Base-by-base conservation (phyloP, 805 yeast genomes). In the Wickerhamomyces tratensis region DNA sequence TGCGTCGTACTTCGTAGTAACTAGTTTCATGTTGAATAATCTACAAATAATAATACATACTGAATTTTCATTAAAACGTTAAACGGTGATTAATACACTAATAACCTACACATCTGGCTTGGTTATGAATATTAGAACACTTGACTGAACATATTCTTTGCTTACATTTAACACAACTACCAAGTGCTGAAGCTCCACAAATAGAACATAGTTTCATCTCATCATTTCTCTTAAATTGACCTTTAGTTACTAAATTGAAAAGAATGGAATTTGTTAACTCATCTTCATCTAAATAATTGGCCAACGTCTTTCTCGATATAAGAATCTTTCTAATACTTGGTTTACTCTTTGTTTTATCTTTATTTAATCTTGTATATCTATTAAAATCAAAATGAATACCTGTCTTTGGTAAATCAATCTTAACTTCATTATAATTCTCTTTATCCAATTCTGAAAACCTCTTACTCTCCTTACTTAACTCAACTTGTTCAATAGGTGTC, bases 171-270 rank as follows among this genome's bases (percentile, higher is more conserved):
- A 65, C 61, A 50, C 75, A 70, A 26, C 61, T 49, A 13, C 67
- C 63, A 35, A 61, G 68, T 35, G 70, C 58, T 7, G 63, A 58
- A 39, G 67, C 68, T 2, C 75, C 75, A 54, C 75, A 70, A 7
- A 70, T 68, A 0, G 72, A 62, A 42, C 75, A 70, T 9, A 69
- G 53, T 39, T 69, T 67, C 53, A 67, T 67, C 35, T 59, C 11
- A 61, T 59, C 37, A 56, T 50, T 38, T 62, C 56, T 4, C 61
- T 57, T 7, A 20, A 33, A 11, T 43, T 54, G 41, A 51, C 52
- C 37, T 61, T 64, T 65, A 5, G 62, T 45, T 14, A 52, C 52
- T 8, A 52, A 43, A 30, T 63, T 56, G 40, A 61, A 45, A 30
- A 56, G 46, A 15, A 51, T 51, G 39, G 65, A 49, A 25, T 63